Conservation (phyloP, 1,284 basidiomycete genomes). For the Paramarasmius palmivorus region DNA sequence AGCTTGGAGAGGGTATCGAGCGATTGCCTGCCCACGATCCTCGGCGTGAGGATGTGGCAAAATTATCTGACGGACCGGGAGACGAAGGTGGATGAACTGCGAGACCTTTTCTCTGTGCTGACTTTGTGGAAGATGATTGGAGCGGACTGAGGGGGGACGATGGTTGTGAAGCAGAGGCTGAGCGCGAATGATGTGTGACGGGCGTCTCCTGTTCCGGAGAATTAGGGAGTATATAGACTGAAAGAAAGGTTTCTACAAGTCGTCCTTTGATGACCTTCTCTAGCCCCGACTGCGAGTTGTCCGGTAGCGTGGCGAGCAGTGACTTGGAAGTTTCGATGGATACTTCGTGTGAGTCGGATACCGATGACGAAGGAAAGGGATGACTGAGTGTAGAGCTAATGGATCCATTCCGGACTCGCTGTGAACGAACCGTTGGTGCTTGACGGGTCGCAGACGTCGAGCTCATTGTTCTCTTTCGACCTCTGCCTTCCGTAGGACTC, state of each 20-base stretch:
- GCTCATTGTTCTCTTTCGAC: constrained; percentile 34
- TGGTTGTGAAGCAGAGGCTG: constrained; percentile 10
- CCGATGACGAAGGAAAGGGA: constrained; percentile 12
- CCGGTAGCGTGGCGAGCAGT: constrained; percentile 41
- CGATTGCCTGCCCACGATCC: neutral
- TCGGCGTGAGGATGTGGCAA: neutral
- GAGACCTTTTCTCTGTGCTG: neutral
- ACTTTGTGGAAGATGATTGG: neutral
- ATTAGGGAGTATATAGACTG: constrained; percentile 42
- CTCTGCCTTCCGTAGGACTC: constrained; percentile 27
- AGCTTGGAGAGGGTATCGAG: neutral
- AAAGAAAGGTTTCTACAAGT: constrained; percentile 78
- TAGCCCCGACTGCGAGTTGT: constrained; percentile 65
- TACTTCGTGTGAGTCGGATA: constrained; percentile 11
- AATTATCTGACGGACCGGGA: neutral
- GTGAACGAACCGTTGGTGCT: constrained; percentile 33
- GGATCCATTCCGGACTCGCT: constrained; percentile 52
- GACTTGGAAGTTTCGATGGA: constrained; percentile 23
- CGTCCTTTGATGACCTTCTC: constrained; percentile 71
- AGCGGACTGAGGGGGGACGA: constrained; percentile 5
- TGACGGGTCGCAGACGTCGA: constrained; percentile 25
- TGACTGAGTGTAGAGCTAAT: constrained; percentile 42
- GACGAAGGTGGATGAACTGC: too few species aligned
- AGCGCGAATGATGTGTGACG: constrained; percentile 10
- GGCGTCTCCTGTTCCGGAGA: neutral